A percentile compares a stretch with the other conserved stretches of the same genome.
Evolutionary conservation across 2,329 filamentous ascomycete species (phyloP).

Genomic region (Mariannaea elegans): DNA sequence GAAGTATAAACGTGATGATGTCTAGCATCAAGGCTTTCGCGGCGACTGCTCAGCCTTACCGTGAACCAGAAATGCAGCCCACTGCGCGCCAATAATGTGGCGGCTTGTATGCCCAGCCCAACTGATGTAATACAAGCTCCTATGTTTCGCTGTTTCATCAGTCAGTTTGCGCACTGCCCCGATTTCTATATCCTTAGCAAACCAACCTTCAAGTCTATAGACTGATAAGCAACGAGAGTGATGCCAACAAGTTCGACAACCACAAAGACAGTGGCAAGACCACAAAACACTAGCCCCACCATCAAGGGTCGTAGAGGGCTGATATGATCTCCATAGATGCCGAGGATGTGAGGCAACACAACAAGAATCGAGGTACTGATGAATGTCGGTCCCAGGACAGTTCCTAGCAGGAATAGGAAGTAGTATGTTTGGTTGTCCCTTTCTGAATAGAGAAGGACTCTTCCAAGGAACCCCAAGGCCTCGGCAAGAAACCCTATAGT

Average conservation of each 20-base stretch:
- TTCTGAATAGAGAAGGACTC: constrained; percentile 51
- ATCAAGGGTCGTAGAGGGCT: constrained; percentile 48
- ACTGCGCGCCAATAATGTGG: constrained; percentile 51
- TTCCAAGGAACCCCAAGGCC: constrained; percentile 56
- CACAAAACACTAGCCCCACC: constrained; percentile 46
- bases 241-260: constrained; percentile 52
- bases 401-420: constrained; percentile 56
- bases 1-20: constrained; percentile 54
- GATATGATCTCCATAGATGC: constrained; percentile 56
- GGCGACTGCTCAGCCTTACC: constrained; percentile 48
- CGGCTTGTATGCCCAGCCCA: constrained; percentile 56
- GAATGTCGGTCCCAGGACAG: constrained; percentile 56
- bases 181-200: background rate
- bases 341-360: constrained; percentile 56
- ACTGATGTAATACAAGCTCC: constrained; percentile 52
- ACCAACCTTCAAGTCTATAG: constrained; percentile 48
- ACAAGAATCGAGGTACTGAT: constrained; percentile 55
- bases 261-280: constrained; percentile 46
- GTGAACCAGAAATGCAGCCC: constrained; percentile 52
- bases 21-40: constrained; percentile 49
- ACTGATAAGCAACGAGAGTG: constrained; percentile 49
- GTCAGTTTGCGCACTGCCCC: constrained; percentile 24
- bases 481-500: constrained; percentile 54
- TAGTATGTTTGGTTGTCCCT: constrained; percentile 49
- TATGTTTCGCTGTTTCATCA: constrained; percentile 40